Evolutionary conservation across 768 basidiomycete genomes (phyloP).

Genomic region (Russula emetica): DNA sequence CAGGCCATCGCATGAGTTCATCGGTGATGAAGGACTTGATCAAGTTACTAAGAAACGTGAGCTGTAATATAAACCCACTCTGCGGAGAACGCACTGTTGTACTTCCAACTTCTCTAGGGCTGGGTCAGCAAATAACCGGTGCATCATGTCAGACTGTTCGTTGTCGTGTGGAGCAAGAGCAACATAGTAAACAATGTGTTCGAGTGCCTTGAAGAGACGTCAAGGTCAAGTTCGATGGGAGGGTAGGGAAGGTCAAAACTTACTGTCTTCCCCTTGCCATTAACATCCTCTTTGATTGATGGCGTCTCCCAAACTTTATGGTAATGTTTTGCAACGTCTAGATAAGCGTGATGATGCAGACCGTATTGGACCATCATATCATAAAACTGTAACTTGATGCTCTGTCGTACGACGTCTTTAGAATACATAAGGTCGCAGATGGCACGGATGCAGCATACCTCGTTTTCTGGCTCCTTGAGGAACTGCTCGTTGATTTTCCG

Average conservation of each 20-base stretch:
- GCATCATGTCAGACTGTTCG: slow-evolving; percentile 95
- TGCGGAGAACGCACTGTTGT: slow-evolving; percentile 57
- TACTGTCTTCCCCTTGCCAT: slow-evolving; percentile 63
- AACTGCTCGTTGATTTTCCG: slow-evolving; percentile 93
- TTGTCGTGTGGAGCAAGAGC: slow-evolving; percentile 93
- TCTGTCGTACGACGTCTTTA: slow-evolving; percentile 45
- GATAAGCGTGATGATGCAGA: slow-evolving; percentile 75
- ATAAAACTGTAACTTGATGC: slow-evolving; percentile 93
- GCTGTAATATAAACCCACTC: slow-evolving; percentile 13
- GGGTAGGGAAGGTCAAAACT: slow-evolving; percentile 29
- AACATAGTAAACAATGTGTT: slow-evolving; percentile 92
- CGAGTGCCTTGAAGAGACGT: slow-evolving; percentile 60
- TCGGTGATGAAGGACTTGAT: slow-evolving; percentile 91
- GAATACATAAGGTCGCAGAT: neutral
- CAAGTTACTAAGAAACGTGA: slow-evolving; percentile 61
- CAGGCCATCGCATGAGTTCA: slow-evolving; percentile 96
- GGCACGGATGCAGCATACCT: slow-evolving; percentile 48
- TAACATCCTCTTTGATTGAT: slow-evolving; percentile 80
- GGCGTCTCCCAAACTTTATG: slow-evolving; percentile 98
- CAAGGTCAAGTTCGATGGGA: slow-evolving; percentile 6
- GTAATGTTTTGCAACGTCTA: slow-evolving; percentile 93
- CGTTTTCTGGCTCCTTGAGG: slow-evolving; percentile 81
- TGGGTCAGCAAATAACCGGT: slow-evolving; percentile 77
- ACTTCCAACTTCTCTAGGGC: slow-evolving; percentile 75
- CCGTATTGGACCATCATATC: slow-evolving; percentile 96